Base-by-base conservation (phyloP, 176 grass and related monocot genomes). In the Eleusine coracana region DNA sequence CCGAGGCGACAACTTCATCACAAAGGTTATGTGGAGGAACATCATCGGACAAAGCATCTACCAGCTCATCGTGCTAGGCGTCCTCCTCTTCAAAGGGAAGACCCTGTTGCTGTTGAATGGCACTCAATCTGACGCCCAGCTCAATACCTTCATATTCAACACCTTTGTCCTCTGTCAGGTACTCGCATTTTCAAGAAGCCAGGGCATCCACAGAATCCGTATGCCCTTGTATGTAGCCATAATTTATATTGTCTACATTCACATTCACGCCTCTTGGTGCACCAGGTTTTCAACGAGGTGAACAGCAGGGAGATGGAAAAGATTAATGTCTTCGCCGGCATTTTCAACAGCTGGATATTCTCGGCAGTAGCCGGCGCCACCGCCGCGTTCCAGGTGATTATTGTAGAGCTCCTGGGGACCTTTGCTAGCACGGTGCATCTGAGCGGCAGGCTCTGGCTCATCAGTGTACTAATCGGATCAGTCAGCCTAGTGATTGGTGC, bases 221-320 rank as follows among this genome's bases (percentile, higher is more conserved):
- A 21, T 42, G 40, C 40, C 40, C 31, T 34, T 34, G 15, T 66
- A 8, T 34, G 28, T 7, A 31, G 16, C n/a, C 61, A 50, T 28
- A 79, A 49, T 0, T 16, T 38, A 16, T 7, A 28, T 21, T 25
- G 7, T 3, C 28, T 11, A 16, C 13, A 6, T 37, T 71, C 9
- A 13, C 23, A 10, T 34, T 29, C 51, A 1, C 42, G 15, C 48
- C 10, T 13, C 3, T 8, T 8, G 49, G 16, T 15, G 45, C 60
- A 29, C 52, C 84, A 98, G 95, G 90, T 98, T 10, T 98, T 98
- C 81, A 98, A 98, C 72, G 95, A 98, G 87, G 91, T 98, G 42
- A 98, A 94, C 86, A 94, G 90, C 56, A 55, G 95, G 51, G 92
- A 98, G 63, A 98, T 94, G 88, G 95, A 98, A 86, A 93, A 98